Evolutionary conservation across 164 flowering plant species (phyloP), one percentile per base, ranked within the genome.

Genomic region (Annona squamosa): DNA sequence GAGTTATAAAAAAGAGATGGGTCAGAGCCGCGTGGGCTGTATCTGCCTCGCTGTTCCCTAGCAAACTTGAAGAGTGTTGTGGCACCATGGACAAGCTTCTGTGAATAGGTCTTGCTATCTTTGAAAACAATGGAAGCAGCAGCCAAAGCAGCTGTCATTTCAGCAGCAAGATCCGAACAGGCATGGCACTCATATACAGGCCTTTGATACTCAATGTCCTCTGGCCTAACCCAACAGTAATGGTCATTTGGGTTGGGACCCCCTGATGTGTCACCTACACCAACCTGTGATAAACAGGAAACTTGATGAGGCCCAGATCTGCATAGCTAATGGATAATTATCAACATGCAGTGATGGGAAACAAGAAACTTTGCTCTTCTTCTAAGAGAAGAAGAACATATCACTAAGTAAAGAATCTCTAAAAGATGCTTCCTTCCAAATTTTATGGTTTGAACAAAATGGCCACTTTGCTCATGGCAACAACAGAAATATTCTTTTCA

Each of bases 131-230:
- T 94, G 48, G 99, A 94, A 1, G 97, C 98, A 56, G 99, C 73
- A 76, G 99, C 99, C 76, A 94, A 79, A 78, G 99, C 89, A 75
- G 99, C 97, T 72, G 99, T 87, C 99, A 94, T 94, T 80, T 94
- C 99, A 16, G 92, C 95, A 71, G 93, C 98, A 66, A 94, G 98
- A 79, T 94, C 99, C 0, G 98, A 91, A 81, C 99, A 94, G 62
- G 80, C 68, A 66, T 75, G 75, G 65, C 99, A 94, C 66, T 77
- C 81, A 67, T 71, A 41, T 5, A 91, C 98, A 69, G 90, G 94
- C 4, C 99, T 79, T 0, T 48, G 71, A 46, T 94, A 94, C 72
- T 94, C 94, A 73, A 94, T 93, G 80, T 94, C 98, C 84, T 94
- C 99, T 47, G 99, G 99, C 1, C 98, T 85, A 88, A 82, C 85